Evolutionary conservation across 2,329 filamentous ascomycete species (phyloP).

Genomic region (Colletotrichum karsti): DNA sequence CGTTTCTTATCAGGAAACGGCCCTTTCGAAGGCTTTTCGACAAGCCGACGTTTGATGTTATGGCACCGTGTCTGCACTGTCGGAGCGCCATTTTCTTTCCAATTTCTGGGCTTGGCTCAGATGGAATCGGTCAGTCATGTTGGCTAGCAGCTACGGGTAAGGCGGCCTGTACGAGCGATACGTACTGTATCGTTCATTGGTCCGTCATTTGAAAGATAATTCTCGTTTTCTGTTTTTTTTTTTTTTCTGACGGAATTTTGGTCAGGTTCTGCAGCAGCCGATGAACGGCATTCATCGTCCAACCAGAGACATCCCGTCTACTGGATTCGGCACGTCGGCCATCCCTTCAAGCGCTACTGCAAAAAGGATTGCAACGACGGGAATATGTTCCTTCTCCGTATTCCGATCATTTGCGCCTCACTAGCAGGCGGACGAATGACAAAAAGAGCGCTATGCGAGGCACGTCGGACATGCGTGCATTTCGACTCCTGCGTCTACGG

Average conservation of each 20-base stretch:
- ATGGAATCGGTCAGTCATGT: background rate
- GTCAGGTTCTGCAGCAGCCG: conserved; percentile 11
- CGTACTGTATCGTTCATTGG: background rate
- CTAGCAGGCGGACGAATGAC: background rate
- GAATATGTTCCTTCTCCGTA: background rate
- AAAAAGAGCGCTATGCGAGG: background rate
- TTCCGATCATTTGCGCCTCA: background rate
- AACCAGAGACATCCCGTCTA: conserved; percentile 14
- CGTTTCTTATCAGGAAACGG: conserved; percentile 26
- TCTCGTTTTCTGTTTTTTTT: too few relatives aligned
- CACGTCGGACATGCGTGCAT: conserved; percentile 5
- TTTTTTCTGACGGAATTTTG: background rate
- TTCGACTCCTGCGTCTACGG: background rate
- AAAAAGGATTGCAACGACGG: background rate
- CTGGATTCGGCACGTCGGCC: conserved; percentile 20
- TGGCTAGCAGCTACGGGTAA: background rate
- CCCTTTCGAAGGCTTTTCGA: conserved; percentile 18
- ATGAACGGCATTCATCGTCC: conserved; percentile 4
- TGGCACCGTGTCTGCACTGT: conserved; percentile 17
- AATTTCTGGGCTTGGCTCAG: background rate
- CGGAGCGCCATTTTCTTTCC: conserved; percentile 8
- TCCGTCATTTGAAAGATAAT: background rate
- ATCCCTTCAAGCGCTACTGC: conserved; percentile 4
- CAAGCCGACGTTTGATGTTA: background rate
- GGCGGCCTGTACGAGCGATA: background rate